These are phyloP conservation scores for Aspergillus fumigatiaffinis DNA, from an alignment of 2,329 filamentous ascomycete genomes.

Conservation along the genomic window DNA sequence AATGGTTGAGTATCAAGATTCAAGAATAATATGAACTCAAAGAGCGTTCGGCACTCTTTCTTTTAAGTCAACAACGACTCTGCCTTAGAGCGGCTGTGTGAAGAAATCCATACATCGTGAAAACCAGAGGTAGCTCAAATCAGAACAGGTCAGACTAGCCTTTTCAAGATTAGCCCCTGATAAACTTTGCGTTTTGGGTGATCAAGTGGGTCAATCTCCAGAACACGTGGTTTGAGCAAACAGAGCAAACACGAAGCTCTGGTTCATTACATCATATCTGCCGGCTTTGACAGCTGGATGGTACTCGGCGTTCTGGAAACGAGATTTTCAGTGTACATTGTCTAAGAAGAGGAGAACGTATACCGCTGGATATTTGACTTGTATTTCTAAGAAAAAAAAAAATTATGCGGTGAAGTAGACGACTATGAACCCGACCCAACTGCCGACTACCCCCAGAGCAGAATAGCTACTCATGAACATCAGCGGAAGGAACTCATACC, in stretches of 20 bases:
- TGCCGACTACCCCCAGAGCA: constrained; percentile 89
- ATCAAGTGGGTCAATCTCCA: constrained; percentile 15
- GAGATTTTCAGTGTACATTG: neutral
- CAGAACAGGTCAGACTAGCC: constrained; percentile 6
- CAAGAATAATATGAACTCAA: neutral
- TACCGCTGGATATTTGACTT: neutral
- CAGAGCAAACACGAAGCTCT: constrained; percentile 9
- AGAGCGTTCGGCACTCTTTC: neutral
- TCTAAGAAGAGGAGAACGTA: neutral
- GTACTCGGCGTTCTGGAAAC: neutral
- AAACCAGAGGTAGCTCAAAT: neutral
- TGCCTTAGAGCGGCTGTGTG: neutral
- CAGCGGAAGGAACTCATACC: constrained; percentile 83
- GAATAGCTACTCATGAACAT: constrained; percentile 98
- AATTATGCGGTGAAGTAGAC: constrained; percentile 68
- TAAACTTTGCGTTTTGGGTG: constrained; percentile 17
- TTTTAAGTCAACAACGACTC: neutral
- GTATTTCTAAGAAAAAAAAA: neutral
- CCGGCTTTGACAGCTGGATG: neutral
- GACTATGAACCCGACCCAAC: constrained; percentile 90
- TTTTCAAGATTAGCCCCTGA: constrained; percentile 10
- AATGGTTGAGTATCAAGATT: neutral
- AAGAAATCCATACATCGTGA: neutral
- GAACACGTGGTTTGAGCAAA: constrained; percentile 18
- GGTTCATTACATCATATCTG: constrained; percentile 16